Conservation (phyloP, 2,329 filamentous ascomycete species). For the Aspergillus hortae region DNA sequence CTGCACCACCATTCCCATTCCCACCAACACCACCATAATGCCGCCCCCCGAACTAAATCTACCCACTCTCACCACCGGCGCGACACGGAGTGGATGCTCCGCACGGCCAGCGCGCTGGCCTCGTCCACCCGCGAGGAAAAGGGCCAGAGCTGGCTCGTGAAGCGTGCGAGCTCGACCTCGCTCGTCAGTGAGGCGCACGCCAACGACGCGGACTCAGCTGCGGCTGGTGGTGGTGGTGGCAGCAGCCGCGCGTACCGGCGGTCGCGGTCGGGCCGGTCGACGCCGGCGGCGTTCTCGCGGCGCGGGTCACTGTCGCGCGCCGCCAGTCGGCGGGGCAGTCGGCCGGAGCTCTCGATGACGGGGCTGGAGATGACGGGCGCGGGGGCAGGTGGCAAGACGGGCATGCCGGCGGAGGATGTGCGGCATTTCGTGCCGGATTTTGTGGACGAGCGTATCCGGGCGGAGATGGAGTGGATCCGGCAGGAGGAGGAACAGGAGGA, state of each 20-base stretch:
- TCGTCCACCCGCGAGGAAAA: conserved; percentile 58
- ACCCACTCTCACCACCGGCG: conserved; percentile 9
- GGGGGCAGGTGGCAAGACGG: not conserved
- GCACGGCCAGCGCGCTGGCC: conserved; percentile 55
- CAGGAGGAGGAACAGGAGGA: conserved; percentile 16
- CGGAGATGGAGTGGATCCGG: conserved; percentile 35
- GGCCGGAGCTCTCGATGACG: conserved; percentile 16
- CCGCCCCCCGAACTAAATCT: conserved; percentile 8
- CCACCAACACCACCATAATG: not conserved
- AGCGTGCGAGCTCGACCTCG: conserved; percentile 55
- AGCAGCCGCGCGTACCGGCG: conserved; percentile 25
- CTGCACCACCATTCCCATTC: conserved; percentile 17
- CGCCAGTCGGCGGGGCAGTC: conserved; percentile 30
- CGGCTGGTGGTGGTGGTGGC: conserved; percentile 6
- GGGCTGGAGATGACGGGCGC: conserved; percentile 12
- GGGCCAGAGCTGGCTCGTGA: conserved; percentile 59
- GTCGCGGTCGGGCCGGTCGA: conserved; percentile 34
- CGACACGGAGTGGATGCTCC: conserved; percentile 58
- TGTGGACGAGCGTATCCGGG: conserved; percentile 42
- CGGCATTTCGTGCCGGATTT: conserved; percentile 45
- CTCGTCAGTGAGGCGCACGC: conserved; percentile 41
- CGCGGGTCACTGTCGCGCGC: conserved; percentile 24
- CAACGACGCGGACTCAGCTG: conserved; percentile 24
- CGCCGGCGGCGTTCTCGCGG: conserved; percentile 30
- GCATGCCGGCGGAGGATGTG: conserved; percentile 11